A percentile compares a stretch with the other conserved stretches of the same genome.
These are phyloP conservation scores for Cruciata laevipes DNA, from an alignment of 257 asterid genomes.

Conservation along the genomic window DNA sequence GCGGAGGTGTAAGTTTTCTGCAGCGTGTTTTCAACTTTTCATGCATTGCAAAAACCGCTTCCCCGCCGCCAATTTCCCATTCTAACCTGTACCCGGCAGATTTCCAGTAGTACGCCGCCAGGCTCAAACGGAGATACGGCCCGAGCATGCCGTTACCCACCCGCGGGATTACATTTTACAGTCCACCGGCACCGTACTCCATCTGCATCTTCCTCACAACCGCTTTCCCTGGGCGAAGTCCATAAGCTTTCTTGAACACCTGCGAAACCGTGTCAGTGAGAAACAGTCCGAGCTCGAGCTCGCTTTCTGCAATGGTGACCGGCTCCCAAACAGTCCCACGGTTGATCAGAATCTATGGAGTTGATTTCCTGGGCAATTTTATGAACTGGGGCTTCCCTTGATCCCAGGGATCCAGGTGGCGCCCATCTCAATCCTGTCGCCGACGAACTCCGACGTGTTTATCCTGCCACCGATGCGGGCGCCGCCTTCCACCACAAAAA, in stretches of 20 bases:
- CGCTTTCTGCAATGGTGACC: conserved; percentile 63
- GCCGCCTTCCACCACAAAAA: conserved; percentile 69
- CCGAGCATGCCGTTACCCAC: conserved; percentile 36
- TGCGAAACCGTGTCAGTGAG: conserved; percentile 48
- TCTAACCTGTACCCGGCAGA: not conserved
- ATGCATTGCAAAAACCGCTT: conserved; percentile 58
- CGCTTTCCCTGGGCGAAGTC: conserved; percentile 52
- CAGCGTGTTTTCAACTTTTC: conserved; percentile 65
- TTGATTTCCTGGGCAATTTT: conserved; percentile 45
- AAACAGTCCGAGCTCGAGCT: conserved; percentile 33
- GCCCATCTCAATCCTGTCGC: conserved; percentile 80
- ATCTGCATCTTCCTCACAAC: conserved; percentile 25
- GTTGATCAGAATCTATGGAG: conserved; percentile 42
- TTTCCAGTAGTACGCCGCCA: conserved; percentile 44
- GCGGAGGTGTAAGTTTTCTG: conserved; percentile 74
- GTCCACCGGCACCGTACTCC: not conserved
- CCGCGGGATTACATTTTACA: conserved; percentile 7
- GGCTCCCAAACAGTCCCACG: conserved; percentile 90
- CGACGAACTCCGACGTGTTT: conserved; percentile 56
- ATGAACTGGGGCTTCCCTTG: conserved; percentile 64
- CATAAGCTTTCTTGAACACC: conserved; percentile 54
- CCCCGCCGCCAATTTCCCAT: conserved; percentile 27
- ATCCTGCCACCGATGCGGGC: conserved; percentile 74
- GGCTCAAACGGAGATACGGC: conserved; percentile 50
- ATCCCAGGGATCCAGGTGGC: conserved; percentile 98